Evolutionary conservation across 202 grass and related monocot genomes (phyloP).

Genomic region (Saccharum hybrid): DNA sequence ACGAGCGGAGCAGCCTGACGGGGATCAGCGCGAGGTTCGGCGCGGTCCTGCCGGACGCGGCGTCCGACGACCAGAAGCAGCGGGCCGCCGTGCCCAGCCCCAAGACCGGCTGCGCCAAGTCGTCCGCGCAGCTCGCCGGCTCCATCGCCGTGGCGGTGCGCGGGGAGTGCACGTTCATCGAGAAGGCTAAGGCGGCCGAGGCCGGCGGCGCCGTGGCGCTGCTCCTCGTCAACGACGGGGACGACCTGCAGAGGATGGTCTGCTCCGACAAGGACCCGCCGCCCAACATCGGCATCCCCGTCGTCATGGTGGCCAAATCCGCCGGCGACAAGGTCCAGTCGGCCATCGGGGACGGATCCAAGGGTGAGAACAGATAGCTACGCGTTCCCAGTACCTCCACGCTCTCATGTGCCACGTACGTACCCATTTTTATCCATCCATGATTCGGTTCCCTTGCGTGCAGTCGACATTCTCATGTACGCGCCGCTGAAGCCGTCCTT

Average conservation of each 20-base stretch:
- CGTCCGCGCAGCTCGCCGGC: conserved; percentile 41
- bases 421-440: background rate
- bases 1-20: conserved; percentile 54
- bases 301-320: conserved; percentile 71
- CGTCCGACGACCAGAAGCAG: conserved; percentile 27
- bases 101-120: conserved; percentile 59
- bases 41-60: conserved; percentile 45
- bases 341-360: conserved; percentile 26
- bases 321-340: conserved; percentile 51
- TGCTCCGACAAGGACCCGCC: conserved; percentile 71
- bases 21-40: conserved; percentile 88
- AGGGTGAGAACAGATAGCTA: conserved; percentile 36
- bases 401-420: background rate
- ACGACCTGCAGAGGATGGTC: conserved; percentile 79
- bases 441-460: conserved; percentile 16
- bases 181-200: conserved; percentile 73
- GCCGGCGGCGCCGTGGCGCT: conserved; percentile 61
- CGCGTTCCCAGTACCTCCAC: too few relatives aligned
- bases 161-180: conserved; percentile 85
- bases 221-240: conserved; percentile 63
- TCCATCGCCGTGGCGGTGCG: conserved; percentile 63
- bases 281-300: conserved; percentile 64
- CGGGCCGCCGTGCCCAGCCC: conserved; percentile 53
- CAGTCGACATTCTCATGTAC: conserved; percentile 75
- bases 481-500: conserved; percentile 58